Evolutionary conservation across 257 asterid genomes (phyloP).

Genomic region (Nicotiana attenuata): DNA sequence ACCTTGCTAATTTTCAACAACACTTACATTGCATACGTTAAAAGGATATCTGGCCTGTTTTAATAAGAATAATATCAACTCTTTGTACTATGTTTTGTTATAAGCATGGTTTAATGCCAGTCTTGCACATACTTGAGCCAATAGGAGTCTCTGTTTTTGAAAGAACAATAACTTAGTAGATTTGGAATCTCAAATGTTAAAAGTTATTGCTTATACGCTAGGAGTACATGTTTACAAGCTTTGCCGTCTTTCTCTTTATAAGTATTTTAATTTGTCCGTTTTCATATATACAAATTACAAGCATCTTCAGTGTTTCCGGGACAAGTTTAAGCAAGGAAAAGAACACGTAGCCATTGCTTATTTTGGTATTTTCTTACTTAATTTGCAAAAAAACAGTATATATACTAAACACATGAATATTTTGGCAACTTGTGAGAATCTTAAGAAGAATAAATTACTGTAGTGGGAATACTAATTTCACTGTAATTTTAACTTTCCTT

Average conservation of each 20-base stretch:
- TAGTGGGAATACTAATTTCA: neutral
- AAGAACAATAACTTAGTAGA: no score
- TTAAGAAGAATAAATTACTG: neutral
- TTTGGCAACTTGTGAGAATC: neutral
- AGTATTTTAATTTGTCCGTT: neutral
- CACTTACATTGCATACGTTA: no score
- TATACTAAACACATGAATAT: no score
- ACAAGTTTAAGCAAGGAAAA: neutral
- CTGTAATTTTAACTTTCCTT: neutral
- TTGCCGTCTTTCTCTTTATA: neutral
- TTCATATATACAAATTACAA: neutral
- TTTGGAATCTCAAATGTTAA: no score
- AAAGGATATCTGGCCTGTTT: no score
- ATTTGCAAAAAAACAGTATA: neutral
- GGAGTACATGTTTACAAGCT: neutral
- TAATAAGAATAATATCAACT: no score
- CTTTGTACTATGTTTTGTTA: no score
- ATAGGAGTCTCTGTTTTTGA: no score
- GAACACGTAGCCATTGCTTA: neutral
- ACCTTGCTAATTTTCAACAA: no score
- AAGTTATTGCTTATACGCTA: neutral
- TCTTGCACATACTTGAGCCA: no score
- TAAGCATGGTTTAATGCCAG: no score
- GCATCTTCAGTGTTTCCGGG: neutral
- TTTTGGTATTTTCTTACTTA: neutral